Base-by-base conservation (phyloP, 1,284 basidiomycete species). In the Papiliotrema laurentii region DNA sequence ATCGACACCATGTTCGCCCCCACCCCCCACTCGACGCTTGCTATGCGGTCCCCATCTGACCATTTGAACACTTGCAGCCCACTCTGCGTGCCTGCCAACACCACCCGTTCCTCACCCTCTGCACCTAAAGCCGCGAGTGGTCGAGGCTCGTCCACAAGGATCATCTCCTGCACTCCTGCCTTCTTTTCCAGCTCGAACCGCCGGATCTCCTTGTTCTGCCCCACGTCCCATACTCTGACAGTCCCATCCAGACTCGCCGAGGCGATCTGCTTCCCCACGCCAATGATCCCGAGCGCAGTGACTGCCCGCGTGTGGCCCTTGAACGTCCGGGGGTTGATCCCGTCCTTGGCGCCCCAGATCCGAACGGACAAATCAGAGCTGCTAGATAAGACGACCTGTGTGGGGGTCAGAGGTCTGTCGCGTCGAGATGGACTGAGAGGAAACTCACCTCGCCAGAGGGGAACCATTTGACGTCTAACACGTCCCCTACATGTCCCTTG, bases 181-280 rank as follows among this genome's bases (percentile, higher is more conserved):
- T 40, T n/a, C 6, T 37, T 35, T 14, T 43, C 31, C 19, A 47
- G 14, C 24, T n/a, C 28, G 66, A 68, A 68, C 25, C 71, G 55
- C 51, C 76, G 70, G 37, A 81, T 77, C 61, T 80, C 77, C 28
- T 70, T 68, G 11, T 77, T 81, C 5, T 76, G 75, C 3, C 80
- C 76, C 3, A 89, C 81, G 59, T 89, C 85, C 87, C 87, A 92
- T 4, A 87, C 72, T 25, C 84, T 77, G 19, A 89, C 66, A 0
- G 83, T 84, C 2, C 82, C 81, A 63, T 91, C 88, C 48, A 81
- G 79, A 5, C 81, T 79, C 0, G 63, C 72, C 4, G 74, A 74
- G 2, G 90, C 61, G 13, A 90, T 71, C 56, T 83, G 82, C 26
- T 80, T 77, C 0, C 87, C 85, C 0, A 80, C 73, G 0, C 80